Conservation (phyloP, 306 rosid species). For the Astragalus membranaceus region DNA sequence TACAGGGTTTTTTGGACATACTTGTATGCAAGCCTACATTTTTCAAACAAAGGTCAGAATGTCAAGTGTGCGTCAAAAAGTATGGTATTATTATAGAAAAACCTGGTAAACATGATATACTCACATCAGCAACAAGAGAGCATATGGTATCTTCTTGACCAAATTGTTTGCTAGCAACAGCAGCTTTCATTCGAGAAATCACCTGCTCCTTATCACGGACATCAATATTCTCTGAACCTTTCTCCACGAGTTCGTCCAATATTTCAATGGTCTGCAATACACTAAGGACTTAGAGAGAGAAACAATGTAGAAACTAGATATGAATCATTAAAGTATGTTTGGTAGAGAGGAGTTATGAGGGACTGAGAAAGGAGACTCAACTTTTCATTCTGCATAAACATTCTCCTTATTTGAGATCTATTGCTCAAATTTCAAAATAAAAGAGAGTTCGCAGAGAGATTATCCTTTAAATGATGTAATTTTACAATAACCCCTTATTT, state of each 20-base stretch:
- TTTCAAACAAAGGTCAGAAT: slow-evolving; percentile 14
- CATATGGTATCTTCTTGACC: slow-evolving; percentile 84
- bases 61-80: not conserved
- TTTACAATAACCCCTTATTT: not conserved
- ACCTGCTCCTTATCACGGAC: slow-evolving; percentile 84
- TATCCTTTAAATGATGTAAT: not conserved
- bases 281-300: not conserved
- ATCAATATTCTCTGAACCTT: slow-evolving; percentile 86
- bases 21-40: slow-evolving; percentile 91
- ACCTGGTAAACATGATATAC: slow-evolving; percentile 10
- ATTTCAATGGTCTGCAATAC: slow-evolving; percentile 50
- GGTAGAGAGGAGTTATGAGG: no score
- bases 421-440: not conserved
- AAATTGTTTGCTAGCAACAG: slow-evolving; percentile 97
- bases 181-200: slow-evolving; percentile 73
- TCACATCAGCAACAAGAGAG: slow-evolving; percentile 90
- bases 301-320: not conserved
- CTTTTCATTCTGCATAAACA: no score
- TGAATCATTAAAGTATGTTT: not conserved
- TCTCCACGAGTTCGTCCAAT: slow-evolving; percentile 70
- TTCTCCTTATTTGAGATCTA: not conserved
- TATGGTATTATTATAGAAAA: slow-evolving; percentile 1
- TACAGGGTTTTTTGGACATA: slow-evolving; percentile 87
- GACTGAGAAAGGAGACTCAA: no score
- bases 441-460: not conserved